A percentile compares a stretch with the other conserved stretches of the same genome.
Evolutionary conservation across 805 yeast species (phyloP).

Genomic region (Lipomyces yamadae): DNA sequence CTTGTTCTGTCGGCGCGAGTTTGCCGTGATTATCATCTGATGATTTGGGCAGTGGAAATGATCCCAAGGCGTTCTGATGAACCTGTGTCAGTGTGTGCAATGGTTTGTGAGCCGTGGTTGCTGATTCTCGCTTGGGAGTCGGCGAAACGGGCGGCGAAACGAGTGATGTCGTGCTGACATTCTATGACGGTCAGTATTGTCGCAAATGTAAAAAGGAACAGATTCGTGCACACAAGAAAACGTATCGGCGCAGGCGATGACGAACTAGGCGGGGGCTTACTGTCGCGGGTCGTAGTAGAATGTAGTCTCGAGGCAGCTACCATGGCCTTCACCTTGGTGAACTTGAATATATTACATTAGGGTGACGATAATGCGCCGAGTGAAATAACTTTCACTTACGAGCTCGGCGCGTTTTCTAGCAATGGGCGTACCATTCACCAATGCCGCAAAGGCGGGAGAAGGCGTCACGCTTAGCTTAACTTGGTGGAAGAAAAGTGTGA

Average conservation of each 20-base stretch:
- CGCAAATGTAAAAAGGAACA: neutral
- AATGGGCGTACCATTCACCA: neutral
- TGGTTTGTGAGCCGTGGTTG: neutral
- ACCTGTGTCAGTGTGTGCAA: neutral
- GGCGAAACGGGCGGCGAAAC: neutral
- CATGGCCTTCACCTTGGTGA: neutral
- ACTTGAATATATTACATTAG: neutral
- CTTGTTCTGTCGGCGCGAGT: neutral
- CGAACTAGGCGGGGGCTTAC: neutral
- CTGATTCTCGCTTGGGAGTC: neutral
- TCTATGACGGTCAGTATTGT: neutral
- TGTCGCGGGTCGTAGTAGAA: neutral
- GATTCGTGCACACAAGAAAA: neutral
- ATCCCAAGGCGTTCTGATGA: neutral
- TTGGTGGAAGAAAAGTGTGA: neutral
- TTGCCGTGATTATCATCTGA: neutral
- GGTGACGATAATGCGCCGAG: neutral
- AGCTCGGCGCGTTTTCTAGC: neutral
- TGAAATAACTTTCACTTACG: neutral
- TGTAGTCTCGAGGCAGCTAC: neutral
- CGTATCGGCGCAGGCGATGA: neutral
- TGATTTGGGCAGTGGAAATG: neutral
- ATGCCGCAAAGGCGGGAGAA: neutral
- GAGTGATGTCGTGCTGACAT: neutral
- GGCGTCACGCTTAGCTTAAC: neutral